Base-by-base conservation (phyloP, 169 alveolate species). In the Eimeria sp. region DNA sequence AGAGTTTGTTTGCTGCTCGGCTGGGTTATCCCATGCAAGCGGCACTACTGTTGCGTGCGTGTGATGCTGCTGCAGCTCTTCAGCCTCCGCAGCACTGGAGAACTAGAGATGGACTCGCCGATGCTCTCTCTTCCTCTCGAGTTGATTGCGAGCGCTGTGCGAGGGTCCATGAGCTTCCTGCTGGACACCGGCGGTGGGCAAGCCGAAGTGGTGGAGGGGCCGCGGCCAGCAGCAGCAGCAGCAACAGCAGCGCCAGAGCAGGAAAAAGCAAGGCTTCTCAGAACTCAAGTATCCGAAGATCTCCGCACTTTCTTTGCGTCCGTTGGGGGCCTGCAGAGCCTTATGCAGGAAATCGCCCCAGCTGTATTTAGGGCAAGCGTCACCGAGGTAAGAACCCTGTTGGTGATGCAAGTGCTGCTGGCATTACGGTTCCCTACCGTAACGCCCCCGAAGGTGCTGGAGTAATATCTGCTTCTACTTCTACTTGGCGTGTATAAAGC, bases 291-390 rank as follows among this genome's bases (percentile, higher is more conserved):
- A 30, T n/a, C 91, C 5, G 73, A 57, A 40, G 91, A 83, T 27
- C 91, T 83, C 49, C 70, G 73, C 18, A 18, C 34, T 34, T 54
- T 27, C 72, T 54, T 83, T 27, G 61, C 57, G 18, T 49, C 91
- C 0, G 75, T 83, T 27, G 91, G 91, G 54, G 91, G 91, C 57
- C 70, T 83, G 49, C 91, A 49, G 47, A 83, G 73, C 91, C 91
- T 83, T 57, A 49, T 83, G 65, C 91, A 83, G 34, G 91, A 27
- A 40, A 83, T 83, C 22, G 91, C 91, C 30, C 91, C 73, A 4
- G 70, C 91, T 18, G 51, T 49, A 7, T 83, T 83, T 40, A 30
- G 91, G 91, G 91, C 91, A 49, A 57, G 57, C 54, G 91, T n/a
- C 40, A 18, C 51, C 5, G 91, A 83, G 91, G 91, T 83, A 30